These are phyloP conservation scores for Kodamaea leandrae DNA, from an alignment of 805 yeast species.

Conservation along the genomic window DNA sequence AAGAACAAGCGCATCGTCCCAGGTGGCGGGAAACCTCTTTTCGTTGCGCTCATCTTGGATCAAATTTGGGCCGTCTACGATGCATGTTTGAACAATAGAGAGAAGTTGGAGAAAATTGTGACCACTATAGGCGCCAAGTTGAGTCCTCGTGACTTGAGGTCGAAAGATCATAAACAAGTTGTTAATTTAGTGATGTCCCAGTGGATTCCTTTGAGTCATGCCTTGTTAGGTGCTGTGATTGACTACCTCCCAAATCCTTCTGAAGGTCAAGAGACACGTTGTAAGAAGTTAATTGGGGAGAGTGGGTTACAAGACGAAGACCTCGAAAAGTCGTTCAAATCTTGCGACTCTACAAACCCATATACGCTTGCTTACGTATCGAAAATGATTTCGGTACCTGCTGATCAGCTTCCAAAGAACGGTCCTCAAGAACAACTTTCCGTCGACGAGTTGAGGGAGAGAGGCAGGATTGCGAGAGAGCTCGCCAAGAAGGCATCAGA, in stretches of 20 bases:
- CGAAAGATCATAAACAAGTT: slow-evolving; percentile 69
- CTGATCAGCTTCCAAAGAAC: slow-evolving; percentile 68
- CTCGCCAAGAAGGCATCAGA: slow-evolving; percentile 70
- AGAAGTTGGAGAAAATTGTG: slow-evolving; percentile 74
- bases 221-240: slow-evolving; percentile 79
- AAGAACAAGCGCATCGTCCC: slow-evolving; percentile 81
- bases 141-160: slow-evolving; percentile 69
- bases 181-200: slow-evolving; percentile 74
- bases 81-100: slow-evolving; percentile 59
- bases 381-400: slow-evolving; percentile 84
- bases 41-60: slow-evolving; percentile 83
- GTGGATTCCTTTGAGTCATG: slow-evolving; percentile 91
- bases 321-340: slow-evolving; percentile 54
- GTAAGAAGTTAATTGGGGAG: slow-evolving; percentile 36
- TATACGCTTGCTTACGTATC: slow-evolving; percentile 71
- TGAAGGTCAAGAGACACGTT: slow-evolving; percentile 69
- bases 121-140: slow-evolving; percentile 66
- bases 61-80: slow-evolving; percentile 91
- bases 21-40: slow-evolving; percentile 70
- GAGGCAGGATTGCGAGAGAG: slow-evolving; percentile 62
- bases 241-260: slow-evolving; percentile 84
- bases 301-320: slow-evolving; percentile 44
- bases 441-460: slow-evolving; percentile 58
- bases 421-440: slow-evolving; percentile 37
- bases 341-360: slow-evolving; percentile 68